phyloP scores from a whole-genome alignment of 2,329 filamentous ascomycete genomes.

The Truncatella angustata region DNA sequence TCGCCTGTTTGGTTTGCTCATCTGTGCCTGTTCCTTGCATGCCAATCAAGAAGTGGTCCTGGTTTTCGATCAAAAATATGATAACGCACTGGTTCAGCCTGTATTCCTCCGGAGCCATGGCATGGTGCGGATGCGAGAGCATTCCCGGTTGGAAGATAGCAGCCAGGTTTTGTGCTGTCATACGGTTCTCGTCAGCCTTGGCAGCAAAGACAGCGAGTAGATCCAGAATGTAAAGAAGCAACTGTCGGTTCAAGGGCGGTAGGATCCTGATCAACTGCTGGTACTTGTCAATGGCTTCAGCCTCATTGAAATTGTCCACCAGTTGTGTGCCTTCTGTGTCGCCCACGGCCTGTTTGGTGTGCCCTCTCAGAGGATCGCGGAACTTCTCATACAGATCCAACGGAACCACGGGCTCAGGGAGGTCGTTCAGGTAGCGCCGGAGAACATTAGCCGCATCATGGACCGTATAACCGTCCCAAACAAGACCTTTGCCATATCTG shows the following conservation, averaged over 20 bases:
- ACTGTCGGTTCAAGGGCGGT: slow-evolving; percentile 87
- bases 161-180: slow-evolving; percentile 91
- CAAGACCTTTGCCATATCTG: slow-evolving; percentile 91
- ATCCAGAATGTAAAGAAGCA: slow-evolving; percentile 93
- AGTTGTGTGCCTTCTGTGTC: slow-evolving; percentile 69
- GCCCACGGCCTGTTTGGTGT: slow-evolving; percentile 70
- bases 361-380: slow-evolving; percentile 72
- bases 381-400: slow-evolving; percentile 91
- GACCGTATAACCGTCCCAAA: slow-evolving; percentile 97
- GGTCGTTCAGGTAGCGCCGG: slow-evolving; percentile 89
- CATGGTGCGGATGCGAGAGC: slow-evolving; percentile 88
- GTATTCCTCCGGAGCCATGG: slow-evolving; percentile 94
- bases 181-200: slow-evolving; percentile 94
- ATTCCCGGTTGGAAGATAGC: slow-evolving; percentile 98
- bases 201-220: slow-evolving; percentile 94
- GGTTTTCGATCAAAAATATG: slow-evolving; percentile 97
- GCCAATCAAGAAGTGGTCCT: slow-evolving; percentile 96
- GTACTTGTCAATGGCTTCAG: slow-evolving; percentile 76
- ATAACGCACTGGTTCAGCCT: slow-evolving; percentile 93
- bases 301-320: slow-evolving; percentile 70
- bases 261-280: slow-evolving; percentile 90
- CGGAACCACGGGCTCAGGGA: slow-evolving; percentile 95
- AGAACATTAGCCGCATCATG: slow-evolving; percentile 98
- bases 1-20: slow-evolving; percentile 65
- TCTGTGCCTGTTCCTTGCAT: slow-evolving; percentile 99